These are phyloP conservation scores for Calonectria pteridis DNA, from an alignment of 2,329 filamentous ascomycete genomes.

Conservation along the genomic window DNA sequence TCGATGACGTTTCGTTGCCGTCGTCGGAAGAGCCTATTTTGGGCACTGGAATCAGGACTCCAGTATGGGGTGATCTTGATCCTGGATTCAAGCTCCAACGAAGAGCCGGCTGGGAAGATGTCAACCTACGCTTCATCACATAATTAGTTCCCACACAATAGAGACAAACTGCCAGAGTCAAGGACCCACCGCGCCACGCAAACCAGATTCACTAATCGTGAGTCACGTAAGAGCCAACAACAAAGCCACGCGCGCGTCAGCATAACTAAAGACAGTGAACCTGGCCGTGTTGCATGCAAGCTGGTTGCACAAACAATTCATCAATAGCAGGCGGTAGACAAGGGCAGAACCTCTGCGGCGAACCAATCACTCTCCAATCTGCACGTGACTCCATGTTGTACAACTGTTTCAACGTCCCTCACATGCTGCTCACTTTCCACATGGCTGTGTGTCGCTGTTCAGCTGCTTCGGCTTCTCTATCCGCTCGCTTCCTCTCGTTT, in stretches of 20 bases:
- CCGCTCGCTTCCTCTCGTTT: neutral
- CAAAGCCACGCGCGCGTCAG: neutral
- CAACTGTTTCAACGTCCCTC: neutral
- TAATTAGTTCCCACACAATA: neutral
- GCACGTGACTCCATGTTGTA: neutral
- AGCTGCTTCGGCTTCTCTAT: neutral
- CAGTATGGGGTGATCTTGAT: neutral
- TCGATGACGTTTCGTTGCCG: slow-evolving; percentile 5
- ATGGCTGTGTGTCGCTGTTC: neutral
- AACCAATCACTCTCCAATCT: neutral
- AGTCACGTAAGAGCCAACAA: neutral
- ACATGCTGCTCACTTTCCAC: neutral
- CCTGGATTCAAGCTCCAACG: neutral
- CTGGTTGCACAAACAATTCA: neutral
- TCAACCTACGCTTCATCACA: neutral
- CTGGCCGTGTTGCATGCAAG: neutral
- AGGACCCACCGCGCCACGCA: neutral
- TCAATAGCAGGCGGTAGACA: neutral
- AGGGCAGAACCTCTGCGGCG: neutral
- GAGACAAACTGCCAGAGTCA: neutral
- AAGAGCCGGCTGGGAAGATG: slow-evolving; percentile 2
- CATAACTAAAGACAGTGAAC: neutral
- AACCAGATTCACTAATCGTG: neutral
- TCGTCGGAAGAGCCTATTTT: neutral
- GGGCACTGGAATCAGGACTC: neutral